Evolutionary conservation across 2,329 filamentous ascomycete genomes (phyloP), one percentile per base, ranked within the genome.

Genomic region (Orbilia oligospora): DNA sequence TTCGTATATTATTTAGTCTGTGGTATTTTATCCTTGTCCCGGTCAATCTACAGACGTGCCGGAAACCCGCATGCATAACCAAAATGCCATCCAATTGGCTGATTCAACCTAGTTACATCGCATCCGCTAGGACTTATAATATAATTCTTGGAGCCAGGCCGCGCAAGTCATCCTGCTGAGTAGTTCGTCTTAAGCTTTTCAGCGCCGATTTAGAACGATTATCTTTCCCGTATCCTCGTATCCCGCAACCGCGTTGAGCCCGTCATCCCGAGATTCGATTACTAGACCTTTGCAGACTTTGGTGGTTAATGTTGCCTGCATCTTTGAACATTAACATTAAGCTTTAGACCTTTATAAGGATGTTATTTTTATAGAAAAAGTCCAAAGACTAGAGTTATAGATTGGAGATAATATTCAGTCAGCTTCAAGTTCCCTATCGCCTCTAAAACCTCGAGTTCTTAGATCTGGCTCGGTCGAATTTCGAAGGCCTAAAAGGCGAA

Each of bases 21-120:
- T 61, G 56, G 56, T 61, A 61, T 61, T 61, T 61, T 61, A 61
- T 61, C 56, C 53, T 41, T 61, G 36, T 56, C 53, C 48, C 48
- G 44, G n/a, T n/a, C 27, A 20, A 16, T 55, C 14, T 33, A 22
- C 16, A 18, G 16, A 14, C n/a, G 33, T 58, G 53, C 53, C 33
- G 53, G 16, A 16, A 20, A 44, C 36, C 33, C 33, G 56, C 36
- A 16, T 46, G 44, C 44, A 20, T 20, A 3, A 20, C n/a, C 44
- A 2, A 46, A 46, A 6, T 46, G 44, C 6, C 38, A 41, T 3
- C 38, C 14, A 16, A 41, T 41, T 41, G 38, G 38, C 38, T 14
- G 12, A n/a, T 41, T 41, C 5, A 41, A 5, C 16, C 56, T 1
- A n/a, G 36, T n/a, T 55, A 33, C 24, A 33, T 58, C n/a, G 53